These are phyloP conservation scores for Aspergillus sp. DNA, from an alignment of 2,329 filamentous ascomycete species.

Conservation along the genomic window DNA sequence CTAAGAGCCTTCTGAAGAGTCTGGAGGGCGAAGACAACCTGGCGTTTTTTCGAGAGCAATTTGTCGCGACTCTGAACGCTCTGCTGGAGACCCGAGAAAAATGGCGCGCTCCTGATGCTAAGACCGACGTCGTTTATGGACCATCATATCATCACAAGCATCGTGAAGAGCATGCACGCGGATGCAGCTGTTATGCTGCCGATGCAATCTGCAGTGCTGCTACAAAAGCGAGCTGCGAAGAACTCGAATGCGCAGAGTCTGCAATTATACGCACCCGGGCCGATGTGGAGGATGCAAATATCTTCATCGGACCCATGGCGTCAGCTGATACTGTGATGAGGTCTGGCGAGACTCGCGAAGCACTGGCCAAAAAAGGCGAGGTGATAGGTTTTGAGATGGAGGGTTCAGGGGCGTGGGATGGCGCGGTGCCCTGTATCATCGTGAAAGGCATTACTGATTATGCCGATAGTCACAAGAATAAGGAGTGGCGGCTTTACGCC, in stretches of 20 bases:
- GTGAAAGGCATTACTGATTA: slow-evolving; percentile 18
- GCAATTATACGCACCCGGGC: not conserved
- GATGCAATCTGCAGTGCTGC: not conserved
- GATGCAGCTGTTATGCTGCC: not conserved
- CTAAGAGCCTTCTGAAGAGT: not conserved
- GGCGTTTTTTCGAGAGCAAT: not conserved
- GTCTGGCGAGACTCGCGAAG: not conserved
- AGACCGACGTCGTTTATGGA: not conserved
- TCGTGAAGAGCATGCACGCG: not conserved
- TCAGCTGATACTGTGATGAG: not conserved
- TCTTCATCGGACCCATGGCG: not conserved
- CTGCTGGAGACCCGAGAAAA: too few relatives aligned
- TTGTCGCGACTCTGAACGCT: too few relatives aligned
- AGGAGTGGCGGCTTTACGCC: slow-evolving; percentile 18
- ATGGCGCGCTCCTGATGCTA: not conserved
- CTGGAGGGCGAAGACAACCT: not conserved
- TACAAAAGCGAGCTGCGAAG: not conserved
- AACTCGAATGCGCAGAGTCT: not conserved
- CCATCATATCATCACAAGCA: not conserved
- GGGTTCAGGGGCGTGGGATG: slow-evolving; percentile 1
- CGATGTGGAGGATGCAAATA: not conserved
- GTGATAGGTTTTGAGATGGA: slow-evolving; percentile 19
- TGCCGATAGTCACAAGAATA: slow-evolving; percentile 21
- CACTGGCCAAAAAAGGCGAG: not conserved
- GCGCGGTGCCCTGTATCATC: not conserved